Evolutionary conservation across 768 basidiomycete genomes (phyloP).

Genomic region (Mycena pura): DNA sequence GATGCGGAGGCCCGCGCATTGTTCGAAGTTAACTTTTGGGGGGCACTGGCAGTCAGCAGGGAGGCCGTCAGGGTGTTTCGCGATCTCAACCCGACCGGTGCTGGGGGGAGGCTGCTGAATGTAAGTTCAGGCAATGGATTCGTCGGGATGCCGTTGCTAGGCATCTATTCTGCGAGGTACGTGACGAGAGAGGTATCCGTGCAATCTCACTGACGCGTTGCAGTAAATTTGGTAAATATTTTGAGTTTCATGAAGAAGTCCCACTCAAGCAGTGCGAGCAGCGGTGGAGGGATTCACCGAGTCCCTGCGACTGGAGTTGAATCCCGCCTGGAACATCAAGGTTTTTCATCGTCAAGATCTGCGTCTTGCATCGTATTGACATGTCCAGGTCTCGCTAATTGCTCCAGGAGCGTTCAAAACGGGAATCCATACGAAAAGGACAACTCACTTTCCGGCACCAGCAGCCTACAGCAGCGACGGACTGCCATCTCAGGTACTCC

Average conservation of each 20-base stretch:
- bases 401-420: conserved; percentile 7
- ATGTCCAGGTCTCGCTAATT: neutral
- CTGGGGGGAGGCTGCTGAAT: conserved; percentile 4
- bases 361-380: neutral
- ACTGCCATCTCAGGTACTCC: too few relatives aligned
- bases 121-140: neutral
- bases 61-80: conserved; percentile 19
- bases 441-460: neutral
- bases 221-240: too few relatives aligned
- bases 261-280: too few relatives aligned
- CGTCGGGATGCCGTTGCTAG: neutral
- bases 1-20: conserved; percentile 25
- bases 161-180: conserved; percentile 2
- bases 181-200: too few relatives aligned
- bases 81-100: conserved; percentile 4
- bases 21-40: conserved; percentile 39
- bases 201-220: too few relatives aligned
- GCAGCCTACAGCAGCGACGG: neutral
- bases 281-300: conserved; percentile 11
- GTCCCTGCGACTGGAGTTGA: neutral
- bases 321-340: conserved; percentile 16
- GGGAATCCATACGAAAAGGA: neutral
- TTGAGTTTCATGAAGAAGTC: too few relatives aligned
- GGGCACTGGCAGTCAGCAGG: conserved; percentile 18
- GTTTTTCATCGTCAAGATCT: neutral